Evolutionary conservation across 176 grass and related monocot species (phyloP), one percentile per base, ranked within the genome.

Genomic region (Cocos nucifera): DNA sequence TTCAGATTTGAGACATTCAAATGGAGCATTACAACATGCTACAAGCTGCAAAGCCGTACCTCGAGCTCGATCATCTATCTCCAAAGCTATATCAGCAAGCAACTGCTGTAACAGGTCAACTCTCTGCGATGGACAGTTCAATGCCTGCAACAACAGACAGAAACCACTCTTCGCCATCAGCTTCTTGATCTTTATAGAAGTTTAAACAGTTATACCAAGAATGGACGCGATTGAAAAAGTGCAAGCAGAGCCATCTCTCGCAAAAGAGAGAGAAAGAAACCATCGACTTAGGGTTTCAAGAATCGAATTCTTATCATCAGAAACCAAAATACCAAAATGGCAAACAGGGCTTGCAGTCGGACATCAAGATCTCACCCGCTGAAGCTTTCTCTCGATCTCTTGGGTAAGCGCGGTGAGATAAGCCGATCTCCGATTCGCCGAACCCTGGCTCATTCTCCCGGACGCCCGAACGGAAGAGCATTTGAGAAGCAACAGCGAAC

Each of bases 321-420:
- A 22, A 7, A 5, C 17, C 16, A 3, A 44, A 27, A 20, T 10
- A 65, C 15, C 1, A 19, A 54, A 8, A 44, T 17, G 19, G 19
- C 19, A 60, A 22, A 8, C 6, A 58, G 14, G 14, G 22, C n/a
- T 39, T 23, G 1, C 12, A 20, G 70, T 29, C 53, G 62, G 16
- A 59, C 49, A 65, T 54, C 32, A 20, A 12, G 29, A 15, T 12
- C 50, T 27, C 19, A 89, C 92, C 92, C 85, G 90, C 35, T 85
- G 80, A 51, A 96, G 92, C 72, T 96, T 90, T 54, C 81, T 74
- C 92, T 96, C 83, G 87, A 96, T 88, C 75, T 96, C 81, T 50
- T 73, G 27, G 56, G 87, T 82, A 69, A 96, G 87, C 54, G 87
- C 87, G 59, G 71, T 71, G 72, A 96, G 87, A 75, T 89, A 85